Base-by-base conservation (phyloP, 768 basidiomycete genomes). In the Grammothele lineata region DNA sequence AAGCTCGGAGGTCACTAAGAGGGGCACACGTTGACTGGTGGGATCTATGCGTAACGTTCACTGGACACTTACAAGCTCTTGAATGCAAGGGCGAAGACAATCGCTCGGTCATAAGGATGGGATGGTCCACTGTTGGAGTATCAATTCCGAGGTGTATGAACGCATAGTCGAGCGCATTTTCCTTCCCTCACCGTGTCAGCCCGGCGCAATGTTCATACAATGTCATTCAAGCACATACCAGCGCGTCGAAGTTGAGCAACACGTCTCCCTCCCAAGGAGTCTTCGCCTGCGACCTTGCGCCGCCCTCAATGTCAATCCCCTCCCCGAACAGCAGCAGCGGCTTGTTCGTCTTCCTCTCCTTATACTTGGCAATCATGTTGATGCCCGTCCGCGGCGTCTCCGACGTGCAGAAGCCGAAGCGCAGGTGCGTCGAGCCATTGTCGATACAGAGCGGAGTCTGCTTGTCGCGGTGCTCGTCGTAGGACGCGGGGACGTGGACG, bases 201-300 rank as follows among this genome's bases (percentile, higher is more conserved):
- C 7, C 8, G 27, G 27, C 27, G 27, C 27, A 30, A 30, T 30
- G 14, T 7, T 14, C 27, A 30, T 7, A 30, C 14, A 30, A 30
- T 7, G n/a, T 14, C 7, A 14, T 14, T 30, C 27, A 7, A 18
- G 19, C 23, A 74, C 89, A 68, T 68, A 97, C 95, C 76, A 98
- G 71, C 21, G 91, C 85, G 67, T 98, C 96, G 56, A 87, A 89
- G 66, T 92, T 93, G 56, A 92, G 74, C 38, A 97, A 64, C 18
- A 96, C 81, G 60, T 98, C 96, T 7, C 92, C 93, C 62, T 99
- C 96, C 85, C 89, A 98, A 44, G 95, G 85, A 0, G 81, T 82
- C 58, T 80, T 83, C 6, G 83, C 75, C 62, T 89, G 88, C 2
- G 81, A 77, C 57, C 85, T 78, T 48, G 90, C 85, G 10, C 83